Evolutionary conservation across 192 early-diverging fungal species (phyloP), one percentile per base, ranked within the genome.

Genomic region (Backusella macrospora): DNA sequence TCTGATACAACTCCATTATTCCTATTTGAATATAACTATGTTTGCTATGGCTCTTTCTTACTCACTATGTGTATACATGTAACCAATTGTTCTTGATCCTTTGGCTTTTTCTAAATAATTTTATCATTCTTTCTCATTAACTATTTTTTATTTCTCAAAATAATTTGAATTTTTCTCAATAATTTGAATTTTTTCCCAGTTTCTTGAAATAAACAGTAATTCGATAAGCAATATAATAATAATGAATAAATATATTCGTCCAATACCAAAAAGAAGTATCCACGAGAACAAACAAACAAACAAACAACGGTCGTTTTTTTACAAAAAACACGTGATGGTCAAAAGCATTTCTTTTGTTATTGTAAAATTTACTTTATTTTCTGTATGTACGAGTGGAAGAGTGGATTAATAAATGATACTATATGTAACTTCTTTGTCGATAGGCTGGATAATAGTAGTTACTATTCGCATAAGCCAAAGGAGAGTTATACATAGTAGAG

Each of bases 241-340:
- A 59, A 59, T 59, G 23, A 59, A 23, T 26, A 59, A 9, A 26
- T 59, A 59, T 8, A 59, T 18, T 23, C 21, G 18, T 10, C 21
- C 18, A 49, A 49, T 21, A 49, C 10, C 14, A 46, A 46, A 49
- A 49, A 49, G 48, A 49, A 59, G 52, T 59, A 59, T 59, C 52
- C 52, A 59, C 52, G 52, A 59, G 52, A 59, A 59, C 52, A 59
- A 59, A 59, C 52, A 59, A 59, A 59, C 52, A 59, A 59, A 59
- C 52, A 59, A 59, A 59, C 52, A 59, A 59, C 5, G 26, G 26
- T 21, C 21, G 21, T 4, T 9, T 26, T 26, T 59, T 21, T 59
- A 46, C 21, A 59, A 23, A 59, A 59, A 26, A 23, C 52, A 59
- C 52, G 52, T 59, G 52, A 59, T 59, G 18, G 26, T 59, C 52